Percentiles rank a stretch among this genome's conserved stretches.
Evolutionary conservation across 495 filamentous ascomycete species (phyloP).

Genomic region (Filosporella fistucella): DNA sequence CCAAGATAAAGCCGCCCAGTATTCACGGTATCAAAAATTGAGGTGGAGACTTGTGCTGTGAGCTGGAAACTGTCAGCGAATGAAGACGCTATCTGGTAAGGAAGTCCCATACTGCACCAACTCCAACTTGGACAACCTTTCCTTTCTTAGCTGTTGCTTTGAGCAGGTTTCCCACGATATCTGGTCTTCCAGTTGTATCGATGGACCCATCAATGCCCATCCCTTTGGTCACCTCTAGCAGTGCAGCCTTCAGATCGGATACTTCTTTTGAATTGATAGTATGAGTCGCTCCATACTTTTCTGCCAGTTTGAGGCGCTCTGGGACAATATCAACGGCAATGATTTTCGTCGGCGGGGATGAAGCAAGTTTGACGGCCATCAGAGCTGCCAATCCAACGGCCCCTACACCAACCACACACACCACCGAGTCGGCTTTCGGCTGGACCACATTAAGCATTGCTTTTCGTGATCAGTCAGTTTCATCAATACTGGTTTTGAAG

Average conservation of each 20-base stretch:
- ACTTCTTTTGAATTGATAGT: slow-evolving; percentile 27
- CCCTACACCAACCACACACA: slow-evolving; percentile 38
- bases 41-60: slow-evolving; percentile 3
- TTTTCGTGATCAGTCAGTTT: too few species aligned
- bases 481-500: background rate
- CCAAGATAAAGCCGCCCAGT: slow-evolving; percentile 8
- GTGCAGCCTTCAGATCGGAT: background rate
- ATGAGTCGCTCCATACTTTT: slow-evolving; percentile 38
- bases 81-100: background rate
- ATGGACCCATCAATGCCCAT: slow-evolving; percentile 14
- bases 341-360: slow-evolving; percentile 24
- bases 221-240: background rate
- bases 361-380: slow-evolving; percentile 13
- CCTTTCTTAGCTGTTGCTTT: slow-evolving; percentile 12
- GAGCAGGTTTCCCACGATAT: slow-evolving; percentile 1
- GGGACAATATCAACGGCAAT: slow-evolving; percentile 41
- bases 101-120: slow-evolving; percentile 5
- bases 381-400: slow-evolving; percentile 40
- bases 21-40: slow-evolving; percentile 17
- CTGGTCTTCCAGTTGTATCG: slow-evolving; percentile 15
- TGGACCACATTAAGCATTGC: slow-evolving; percentile 35
- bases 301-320: slow-evolving; percentile 34
- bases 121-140: slow-evolving; percentile 14
- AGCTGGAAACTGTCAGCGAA: slow-evolving; percentile 1
- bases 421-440: slow-evolving; percentile 16